phyloP scores from a whole-genome alignment of 179 eudicot genomes.

The Heliamphora pulchella region DNA sequence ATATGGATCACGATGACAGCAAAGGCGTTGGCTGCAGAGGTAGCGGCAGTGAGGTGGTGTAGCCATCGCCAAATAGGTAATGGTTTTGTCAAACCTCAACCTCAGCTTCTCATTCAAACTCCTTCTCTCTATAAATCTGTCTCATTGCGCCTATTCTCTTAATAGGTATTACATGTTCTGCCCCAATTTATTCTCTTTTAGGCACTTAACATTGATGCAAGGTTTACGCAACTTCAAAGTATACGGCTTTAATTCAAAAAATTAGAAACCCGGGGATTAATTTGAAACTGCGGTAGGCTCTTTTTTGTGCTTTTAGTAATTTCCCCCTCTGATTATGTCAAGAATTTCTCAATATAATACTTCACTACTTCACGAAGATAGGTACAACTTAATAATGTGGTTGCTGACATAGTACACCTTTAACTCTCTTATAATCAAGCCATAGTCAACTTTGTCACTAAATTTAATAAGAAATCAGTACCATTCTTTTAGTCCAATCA shows the following conservation, averaged over 20 bases:
- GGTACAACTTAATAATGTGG: background rate
- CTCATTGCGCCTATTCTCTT: background rate
- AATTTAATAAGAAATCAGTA: background rate
- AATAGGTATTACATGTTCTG: background rate
- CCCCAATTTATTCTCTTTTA: background rate
- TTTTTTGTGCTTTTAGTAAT: background rate
- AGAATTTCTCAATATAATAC: background rate
- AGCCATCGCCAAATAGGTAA: background rate
- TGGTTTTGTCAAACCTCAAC: background rate
- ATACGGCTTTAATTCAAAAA: background rate
- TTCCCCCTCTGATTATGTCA: background rate
- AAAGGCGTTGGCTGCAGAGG: background rate
- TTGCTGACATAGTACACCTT: background rate
- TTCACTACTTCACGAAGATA: background rate
- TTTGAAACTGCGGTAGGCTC: background rate
- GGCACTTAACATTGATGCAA: background rate
- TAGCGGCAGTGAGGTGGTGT: background rate
- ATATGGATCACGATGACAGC: background rate
- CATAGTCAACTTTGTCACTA: background rate
- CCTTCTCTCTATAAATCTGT: background rate
- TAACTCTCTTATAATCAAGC: background rate
- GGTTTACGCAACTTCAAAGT: background rate
- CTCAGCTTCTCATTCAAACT: constrained; percentile 1
- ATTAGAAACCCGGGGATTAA: background rate
- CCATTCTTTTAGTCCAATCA: background rate